Evolutionary conservation across 805 yeast genomes (phyloP).

Genomic region (Komagataella mondaviorum): DNA sequence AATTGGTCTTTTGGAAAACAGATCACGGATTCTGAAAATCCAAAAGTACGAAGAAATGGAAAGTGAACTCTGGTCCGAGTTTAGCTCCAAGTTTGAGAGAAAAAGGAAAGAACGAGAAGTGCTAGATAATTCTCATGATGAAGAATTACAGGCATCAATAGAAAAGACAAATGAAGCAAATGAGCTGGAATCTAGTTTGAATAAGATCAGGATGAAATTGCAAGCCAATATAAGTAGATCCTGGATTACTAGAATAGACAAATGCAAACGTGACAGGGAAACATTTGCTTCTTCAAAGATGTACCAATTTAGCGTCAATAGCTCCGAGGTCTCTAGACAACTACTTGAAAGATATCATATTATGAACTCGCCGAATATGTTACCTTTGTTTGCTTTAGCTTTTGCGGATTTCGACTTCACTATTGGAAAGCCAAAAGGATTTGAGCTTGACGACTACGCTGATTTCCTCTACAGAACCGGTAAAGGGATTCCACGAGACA

Average conservation of each 20-base stretch:
- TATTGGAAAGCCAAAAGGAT: conserved; percentile 27
- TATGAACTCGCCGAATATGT: conserved; percentile 23
- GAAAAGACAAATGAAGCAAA: background rate
- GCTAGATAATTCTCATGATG: background rate
- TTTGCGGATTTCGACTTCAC: conserved; percentile 33
- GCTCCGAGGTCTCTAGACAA: conserved; percentile 20
- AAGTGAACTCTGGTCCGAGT: background rate
- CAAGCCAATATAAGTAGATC: conserved; percentile 25
- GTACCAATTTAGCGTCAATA: conserved; percentile 26
- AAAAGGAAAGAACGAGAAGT: background rate
- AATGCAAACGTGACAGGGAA: conserved; percentile 35
- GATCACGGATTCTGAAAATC: conserved; percentile 28
- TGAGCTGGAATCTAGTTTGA: background rate
- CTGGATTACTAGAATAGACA: conserved; percentile 41
- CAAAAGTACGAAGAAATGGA: conserved; percentile 6
- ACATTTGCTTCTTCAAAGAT: conserved; percentile 25
- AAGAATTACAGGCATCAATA: background rate
- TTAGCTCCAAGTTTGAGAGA: background rate
- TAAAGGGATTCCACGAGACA: conserved; percentile 68
- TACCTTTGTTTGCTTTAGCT: conserved; percentile 29
- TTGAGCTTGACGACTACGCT: conserved; percentile 28
- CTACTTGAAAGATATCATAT: conserved; percentile 24
- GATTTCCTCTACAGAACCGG: conserved; percentile 62
- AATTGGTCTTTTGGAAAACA: conserved; percentile 45
- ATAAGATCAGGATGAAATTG: conserved; percentile 5